These are phyloP conservation scores for Paracoccidioides lutzii DNA, from an alignment of 2,329 filamentous ascomycete species.

Conservation along the genomic window DNA sequence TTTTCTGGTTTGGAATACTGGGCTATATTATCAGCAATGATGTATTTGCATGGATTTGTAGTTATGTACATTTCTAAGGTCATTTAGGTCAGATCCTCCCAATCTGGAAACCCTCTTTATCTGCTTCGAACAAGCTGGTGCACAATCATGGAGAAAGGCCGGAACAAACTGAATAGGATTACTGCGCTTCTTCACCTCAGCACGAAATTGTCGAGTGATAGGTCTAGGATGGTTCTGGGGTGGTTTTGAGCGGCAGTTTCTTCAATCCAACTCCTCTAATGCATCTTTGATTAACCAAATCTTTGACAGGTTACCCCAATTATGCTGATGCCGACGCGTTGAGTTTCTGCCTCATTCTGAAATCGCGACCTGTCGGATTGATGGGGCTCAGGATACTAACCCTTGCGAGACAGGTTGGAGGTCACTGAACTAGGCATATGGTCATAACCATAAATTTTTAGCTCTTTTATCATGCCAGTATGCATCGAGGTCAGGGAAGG, in stretches of 20 bases:
- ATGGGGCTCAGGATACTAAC: constrained; percentile 1
- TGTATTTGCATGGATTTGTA: neutral
- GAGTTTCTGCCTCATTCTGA: constrained; percentile 2
- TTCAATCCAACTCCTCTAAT: constrained; percentile 3
- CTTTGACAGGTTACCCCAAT: constrained; percentile 7
- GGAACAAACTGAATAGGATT: constrained; percentile 1
- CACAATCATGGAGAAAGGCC: neutral
- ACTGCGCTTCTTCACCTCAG: neutral
- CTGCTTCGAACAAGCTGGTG: neutral
- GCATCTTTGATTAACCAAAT: constrained; percentile 5
- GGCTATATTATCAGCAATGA: neutral
- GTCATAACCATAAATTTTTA: constrained; percentile 1
- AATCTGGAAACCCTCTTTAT: constrained; percentile 8
- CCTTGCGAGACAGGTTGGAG: neutral
- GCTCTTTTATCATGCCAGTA: constrained; percentile 2
- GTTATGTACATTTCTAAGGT: constrained; percentile 10
- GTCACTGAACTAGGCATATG: neutral
- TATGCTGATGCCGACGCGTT: neutral
- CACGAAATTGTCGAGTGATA: neutral
- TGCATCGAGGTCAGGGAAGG: constrained; percentile 1
- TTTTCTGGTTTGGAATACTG: neutral
- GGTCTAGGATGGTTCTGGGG: neutral
- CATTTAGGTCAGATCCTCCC: too few species aligned
- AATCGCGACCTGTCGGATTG: constrained; percentile 7
- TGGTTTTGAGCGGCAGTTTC: constrained; percentile 1